phyloP scores from a whole-genome alignment of 108 stramenopile genomes.

The Craspedostauros australis region DNA sequence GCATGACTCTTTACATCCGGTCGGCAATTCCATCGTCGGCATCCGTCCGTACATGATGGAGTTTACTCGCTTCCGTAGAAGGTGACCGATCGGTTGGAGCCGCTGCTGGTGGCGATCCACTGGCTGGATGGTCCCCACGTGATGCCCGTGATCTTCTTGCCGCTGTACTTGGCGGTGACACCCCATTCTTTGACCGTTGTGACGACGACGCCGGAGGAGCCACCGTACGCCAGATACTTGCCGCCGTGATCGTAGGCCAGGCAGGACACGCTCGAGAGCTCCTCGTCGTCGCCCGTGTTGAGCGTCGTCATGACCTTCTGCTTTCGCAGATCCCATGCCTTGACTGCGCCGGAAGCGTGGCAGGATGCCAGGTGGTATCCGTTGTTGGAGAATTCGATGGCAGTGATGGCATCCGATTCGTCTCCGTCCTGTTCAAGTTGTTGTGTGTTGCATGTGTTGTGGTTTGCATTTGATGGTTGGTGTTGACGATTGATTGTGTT shows the following conservation, averaged over 20 bases:
- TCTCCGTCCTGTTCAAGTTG: constrained; percentile 19
- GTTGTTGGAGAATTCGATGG: constrained; percentile 80
- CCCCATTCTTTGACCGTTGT: constrained; percentile 78
- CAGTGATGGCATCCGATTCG: constrained; percentile 29
- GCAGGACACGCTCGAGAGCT: constrained; percentile 18
- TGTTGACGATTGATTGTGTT: too few species aligned
- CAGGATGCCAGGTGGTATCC: constrained; percentile 75
- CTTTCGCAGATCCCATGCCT: constrained; percentile 86
- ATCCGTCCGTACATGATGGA: too few species aligned
- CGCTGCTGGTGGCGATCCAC: too few species aligned
- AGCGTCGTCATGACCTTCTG: constrained; percentile 49
- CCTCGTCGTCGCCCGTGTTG: constrained; percentile 8
- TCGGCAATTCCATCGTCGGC: too few species aligned
- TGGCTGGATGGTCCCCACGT: too few species aligned
- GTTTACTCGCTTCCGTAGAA: too few species aligned
- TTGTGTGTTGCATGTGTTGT: too few species aligned
- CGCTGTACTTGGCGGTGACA: constrained; percentile 10
- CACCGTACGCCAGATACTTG: constrained; percentile 64
- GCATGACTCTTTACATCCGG: too few species aligned
- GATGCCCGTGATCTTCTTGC: too few species aligned
- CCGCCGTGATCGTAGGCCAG: constrained; percentile 62
- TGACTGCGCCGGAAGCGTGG: constrained; percentile 33
- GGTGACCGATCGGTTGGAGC: too few species aligned
- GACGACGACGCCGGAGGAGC: constrained; percentile 37
- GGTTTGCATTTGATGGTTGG: too few species aligned